Base-by-base conservation (phyloP, 2,329 filamentous ascomycete genomes). In the Diaporthe citriasiana region DNA sequence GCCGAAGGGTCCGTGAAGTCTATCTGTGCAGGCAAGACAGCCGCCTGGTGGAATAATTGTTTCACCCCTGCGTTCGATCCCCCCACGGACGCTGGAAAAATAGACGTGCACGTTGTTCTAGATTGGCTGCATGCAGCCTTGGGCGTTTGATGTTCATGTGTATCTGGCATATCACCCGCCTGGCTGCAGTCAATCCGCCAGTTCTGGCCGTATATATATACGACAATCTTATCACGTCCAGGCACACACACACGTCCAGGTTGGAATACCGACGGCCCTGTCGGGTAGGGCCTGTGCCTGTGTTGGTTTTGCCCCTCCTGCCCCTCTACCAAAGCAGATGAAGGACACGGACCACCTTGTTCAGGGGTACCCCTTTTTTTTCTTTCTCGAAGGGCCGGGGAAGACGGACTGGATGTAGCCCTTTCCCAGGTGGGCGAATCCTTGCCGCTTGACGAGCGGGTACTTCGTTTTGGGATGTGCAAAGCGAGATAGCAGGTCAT, bases 381-480 rank as follows among this genome's bases (percentile, higher is more conserved):
- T 35, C 47, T 47, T 66, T 66, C 63, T 66, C 45, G 63, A 66
- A 66, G 63, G 63, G n/a, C 63, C 63, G 45, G 63, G 63, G 63
- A 66, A 66, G 63, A 66, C 63, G 63, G 63, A 51, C 30, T 40
- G 63, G 45, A 51, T 66, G 63, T 22, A 66, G 51, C 63, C 63
- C 63, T 66, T 51, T 35, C 45, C 63, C 45, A 50, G 63, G 30
- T 17, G 15, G 45, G 30, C 45, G 63, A n/a, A 66, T 51, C 63
- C 63, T 25, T 66, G 63, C 9, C 57, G 57, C 40, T 15, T 45
- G 38, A 63, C 9, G 56, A 22, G 42, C 45, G 63, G 30, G 63
- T 25, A n/a, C 42, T 50, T 66, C 47, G 25, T 38, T 38, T 66
- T 66, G 45, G n/a, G 45, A 17, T 10, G 40, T 50, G 59, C 27